Conservation (phyloP, 1,284 basidiomycete genomes). For the Marasmius sp. region DNA sequence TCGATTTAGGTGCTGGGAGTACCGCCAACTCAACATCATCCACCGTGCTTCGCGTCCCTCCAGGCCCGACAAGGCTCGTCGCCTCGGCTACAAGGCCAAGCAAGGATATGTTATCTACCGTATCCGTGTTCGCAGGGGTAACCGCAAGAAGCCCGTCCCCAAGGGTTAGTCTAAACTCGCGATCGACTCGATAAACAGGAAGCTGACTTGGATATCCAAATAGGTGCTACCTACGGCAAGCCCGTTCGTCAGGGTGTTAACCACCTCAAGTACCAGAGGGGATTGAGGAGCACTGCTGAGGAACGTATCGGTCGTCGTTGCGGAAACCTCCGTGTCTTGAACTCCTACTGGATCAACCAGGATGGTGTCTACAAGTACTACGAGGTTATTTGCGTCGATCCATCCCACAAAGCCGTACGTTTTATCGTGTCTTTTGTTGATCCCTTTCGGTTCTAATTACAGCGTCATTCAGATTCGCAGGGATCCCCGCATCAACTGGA, state of each 20-base stretch:
- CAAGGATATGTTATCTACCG: conserved; percentile 99
- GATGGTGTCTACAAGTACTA: conserved; percentile 99
- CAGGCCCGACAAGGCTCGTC: conserved; percentile 98
- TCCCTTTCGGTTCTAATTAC: conserved; percentile 8
- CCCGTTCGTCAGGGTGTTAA: conserved; percentile 99
- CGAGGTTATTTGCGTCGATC: conserved; percentile 98
- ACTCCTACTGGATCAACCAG: conserved; percentile 99
- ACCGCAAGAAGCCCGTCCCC: conserved; percentile 98
- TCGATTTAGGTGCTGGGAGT: conserved; percentile 90
- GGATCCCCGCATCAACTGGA: conserved; percentile 99
- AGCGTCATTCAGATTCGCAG: conserved; percentile 71
- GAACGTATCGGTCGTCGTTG: conserved; percentile 98
- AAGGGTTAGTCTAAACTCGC: conserved; percentile 70
- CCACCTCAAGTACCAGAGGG: conserved; percentile 98
- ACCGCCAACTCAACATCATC: conserved; percentile 96
- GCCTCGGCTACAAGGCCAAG: conserved; percentile 99
- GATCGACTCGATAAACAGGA: not conserved
- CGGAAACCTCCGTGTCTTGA: conserved; percentile 93
- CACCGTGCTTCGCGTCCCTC: conserved; percentile 98
- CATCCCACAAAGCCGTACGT: conserved; percentile 87
- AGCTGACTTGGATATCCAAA: not conserved
- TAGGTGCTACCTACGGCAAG: conserved; percentile 97
- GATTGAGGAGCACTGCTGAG: conserved; percentile 92
- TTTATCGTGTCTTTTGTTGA: not conserved
- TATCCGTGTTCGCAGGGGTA: conserved; percentile 95